Evolutionary conservation across 345 rosid species (phyloP), one percentile per base, ranked within the genome.

Genomic region (Boechera stricta): DNA sequence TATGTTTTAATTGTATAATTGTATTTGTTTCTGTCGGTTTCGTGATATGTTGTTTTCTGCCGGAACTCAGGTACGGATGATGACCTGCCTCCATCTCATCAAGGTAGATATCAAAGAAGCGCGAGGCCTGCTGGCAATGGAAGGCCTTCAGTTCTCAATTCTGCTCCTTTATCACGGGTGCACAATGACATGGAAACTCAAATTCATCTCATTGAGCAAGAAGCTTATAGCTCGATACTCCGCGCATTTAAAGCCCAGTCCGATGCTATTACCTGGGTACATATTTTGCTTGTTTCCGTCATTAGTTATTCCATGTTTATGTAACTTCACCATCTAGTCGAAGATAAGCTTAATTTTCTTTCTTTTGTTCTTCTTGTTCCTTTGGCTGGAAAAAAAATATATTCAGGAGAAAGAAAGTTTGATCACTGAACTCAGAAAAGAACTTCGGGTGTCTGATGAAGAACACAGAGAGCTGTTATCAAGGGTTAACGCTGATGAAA

Each of bases 211-310:
- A 86, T 96, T 62, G 98, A 96, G 85, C 97, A 88, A 83, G 98
- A 96, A 73, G 96, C 99, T 6, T 96, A 96, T 73, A 77, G 85
- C 79, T 86, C 95, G 1, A 88, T 96, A 49, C 84, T 96, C 69
- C 91, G 98, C 67, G 99, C 99, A 36, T 96, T 96, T 73, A 93
- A 90, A 85, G 99, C 99, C 75, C 98, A 91, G 81, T 89, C 99
- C 41, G 98, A 96, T 76, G 98, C 97, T 75, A 87, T 96, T 65
- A 85, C 98, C 75, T 96, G 98, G 99, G 99, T 96, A 91, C 79
- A 41, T 59, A 16, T 65, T 71, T 64, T 39, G 21, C 47, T 73
- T 73, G 16, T 76, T 53, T 36, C 45, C 52, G 38, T 62, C 60
- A 42, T 54, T 16, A 4, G 8, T 44, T 36, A 28, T 3, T 44